Evolutionary conservation across 768 basidiomycete genomes (phyloP), one percentile per base, ranked within the genome.

Genomic region (Wakefieldia striispora): DNA sequence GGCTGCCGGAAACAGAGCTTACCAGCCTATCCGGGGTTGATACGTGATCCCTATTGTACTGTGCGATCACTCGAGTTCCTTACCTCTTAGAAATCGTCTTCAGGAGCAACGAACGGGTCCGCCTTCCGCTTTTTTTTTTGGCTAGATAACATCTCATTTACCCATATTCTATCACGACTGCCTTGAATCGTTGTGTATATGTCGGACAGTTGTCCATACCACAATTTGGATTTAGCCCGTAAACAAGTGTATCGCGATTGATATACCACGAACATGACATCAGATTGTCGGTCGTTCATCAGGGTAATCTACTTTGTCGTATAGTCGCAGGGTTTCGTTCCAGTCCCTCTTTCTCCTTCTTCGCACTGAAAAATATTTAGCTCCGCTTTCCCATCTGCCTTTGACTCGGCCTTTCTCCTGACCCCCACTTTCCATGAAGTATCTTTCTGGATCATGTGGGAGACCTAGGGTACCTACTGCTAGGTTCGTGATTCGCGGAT

Each of bases 321-420:
- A 91, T 47, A 90, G 67, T 40, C 89, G 74, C 40, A 93, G 68
- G 5, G 85, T 90, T 70, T 93, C 91, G 57, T 91, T 91, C 91
- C 91, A 93, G 59, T 93, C 91, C 55, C 89, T 78, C 68, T 93
- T 93, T 55, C 90, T 73, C 59, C 91, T 71, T 53, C 90, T 72
- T 50, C 77, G 79, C 49, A 93, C 73, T 17, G 90, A 92, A 62
- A 93, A 93, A 61, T 92, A 93, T 56, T 82, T 77, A 34, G 81
- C 72, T 24, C 76, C 74, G 51, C 85, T 83, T 53, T 86, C 86
- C 90, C 88, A 89, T 7, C 63, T 60, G 12, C 81, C 49, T 48
- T 74, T 68, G 37, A 88, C 81, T 23, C 87, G 75, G 1, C 89
- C 88, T 66, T 91, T 90, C 61, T 91, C 80, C 62, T 63, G 72